A percentile compares a stretch with the other conserved stretches of the same genome.
phyloP scores from a whole-genome alignment of 2,329 filamentous ascomycete species.

The Amylocarpus encephaloides region DNA sequence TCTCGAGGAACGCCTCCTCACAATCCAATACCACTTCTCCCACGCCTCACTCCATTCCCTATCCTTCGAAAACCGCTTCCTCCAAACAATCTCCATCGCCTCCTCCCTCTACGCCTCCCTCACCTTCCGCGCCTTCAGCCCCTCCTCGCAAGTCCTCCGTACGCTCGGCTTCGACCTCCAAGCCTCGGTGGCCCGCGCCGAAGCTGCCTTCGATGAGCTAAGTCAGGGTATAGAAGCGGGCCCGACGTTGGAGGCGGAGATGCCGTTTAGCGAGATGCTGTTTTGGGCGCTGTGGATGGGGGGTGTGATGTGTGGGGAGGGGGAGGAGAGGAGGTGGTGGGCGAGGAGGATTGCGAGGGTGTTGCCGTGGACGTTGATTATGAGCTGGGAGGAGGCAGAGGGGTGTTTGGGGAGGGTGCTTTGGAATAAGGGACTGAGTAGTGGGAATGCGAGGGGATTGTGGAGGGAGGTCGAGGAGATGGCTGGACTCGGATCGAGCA shows the following conservation, averaged over 20 bases:
- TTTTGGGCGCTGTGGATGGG: conserved; percentile 3
- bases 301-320: neutral
- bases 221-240: neutral
- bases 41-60: neutral
- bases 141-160: neutral
- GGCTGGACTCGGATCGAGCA: neutral
- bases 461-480: neutral
- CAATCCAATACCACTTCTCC: neutral
- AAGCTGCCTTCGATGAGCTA: neutral
- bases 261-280: neutral
- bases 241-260: neutral
- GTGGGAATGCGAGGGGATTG: neutral
- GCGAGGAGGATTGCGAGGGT: neutral
- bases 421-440: neutral
- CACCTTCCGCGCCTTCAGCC: conserved; percentile 2
- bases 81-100: conserved; percentile 1
- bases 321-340: neutral
- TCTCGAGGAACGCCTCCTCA: neutral
- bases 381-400: neutral
- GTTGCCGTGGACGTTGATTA: conserved; percentile 1
- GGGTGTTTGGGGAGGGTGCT: neutral
- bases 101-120: neutral
- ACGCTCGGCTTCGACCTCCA: neutral
- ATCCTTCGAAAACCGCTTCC: neutral
- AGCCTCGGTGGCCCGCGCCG: neutral